Percentiles rank a stretch among this genome's conserved stretches.
These are phyloP conservation scores for Calonectria naviculata DNA, from an alignment of 2,329 filamentous ascomycete genomes.

Conservation along the genomic window DNA sequence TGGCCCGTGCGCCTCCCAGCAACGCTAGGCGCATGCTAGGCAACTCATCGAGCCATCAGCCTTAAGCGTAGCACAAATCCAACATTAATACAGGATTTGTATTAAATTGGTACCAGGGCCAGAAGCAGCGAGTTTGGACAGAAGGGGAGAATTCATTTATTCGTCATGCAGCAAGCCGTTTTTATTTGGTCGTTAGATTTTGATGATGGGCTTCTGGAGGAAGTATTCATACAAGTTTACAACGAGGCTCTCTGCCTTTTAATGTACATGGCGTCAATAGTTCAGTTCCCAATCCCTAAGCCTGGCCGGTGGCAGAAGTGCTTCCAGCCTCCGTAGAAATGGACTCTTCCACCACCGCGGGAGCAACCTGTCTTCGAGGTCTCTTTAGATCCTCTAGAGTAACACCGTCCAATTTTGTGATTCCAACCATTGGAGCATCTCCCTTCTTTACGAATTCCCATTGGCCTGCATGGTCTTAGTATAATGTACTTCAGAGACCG, in stretches of 20 bases:
- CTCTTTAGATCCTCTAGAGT: slow-evolving; percentile 87
- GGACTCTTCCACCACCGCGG: slow-evolving; percentile 50
- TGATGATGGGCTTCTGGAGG: slow-evolving; percentile 19
- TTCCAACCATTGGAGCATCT: slow-evolving; percentile 88
- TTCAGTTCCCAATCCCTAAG: slow-evolving; percentile 25
- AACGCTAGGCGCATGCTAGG: neutral
- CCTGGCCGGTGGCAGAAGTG: slow-evolving; percentile 43
- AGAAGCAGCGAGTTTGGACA: too few relatives aligned
- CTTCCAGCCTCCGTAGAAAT: slow-evolving; percentile 47
- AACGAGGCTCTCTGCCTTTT: slow-evolving; percentile 35
- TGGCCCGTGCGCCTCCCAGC: slow-evolving; percentile 36
- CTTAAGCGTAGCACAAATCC: neutral
- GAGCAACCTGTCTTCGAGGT: slow-evolving; percentile 75
- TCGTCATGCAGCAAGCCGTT: neutral
- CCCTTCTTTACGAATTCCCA: slow-evolving; percentile 97
- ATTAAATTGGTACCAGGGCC: too few relatives aligned
- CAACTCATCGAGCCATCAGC: neutral
- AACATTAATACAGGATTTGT: neutral
- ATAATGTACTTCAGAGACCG: neutral
- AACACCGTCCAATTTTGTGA: slow-evolving; percentile 89
- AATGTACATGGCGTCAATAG: slow-evolving; percentile 37
- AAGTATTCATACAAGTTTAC: slow-evolving; percentile 41
- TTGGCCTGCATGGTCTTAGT: slow-evolving; percentile 63
- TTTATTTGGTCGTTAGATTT: neutral
- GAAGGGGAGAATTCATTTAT: neutral